A percentile compares a stretch with the other conserved stretches of the same genome.
Conservation (phyloP, 202 grass and related monocot genomes). For the Hordeum pubiflorum region DNA sequence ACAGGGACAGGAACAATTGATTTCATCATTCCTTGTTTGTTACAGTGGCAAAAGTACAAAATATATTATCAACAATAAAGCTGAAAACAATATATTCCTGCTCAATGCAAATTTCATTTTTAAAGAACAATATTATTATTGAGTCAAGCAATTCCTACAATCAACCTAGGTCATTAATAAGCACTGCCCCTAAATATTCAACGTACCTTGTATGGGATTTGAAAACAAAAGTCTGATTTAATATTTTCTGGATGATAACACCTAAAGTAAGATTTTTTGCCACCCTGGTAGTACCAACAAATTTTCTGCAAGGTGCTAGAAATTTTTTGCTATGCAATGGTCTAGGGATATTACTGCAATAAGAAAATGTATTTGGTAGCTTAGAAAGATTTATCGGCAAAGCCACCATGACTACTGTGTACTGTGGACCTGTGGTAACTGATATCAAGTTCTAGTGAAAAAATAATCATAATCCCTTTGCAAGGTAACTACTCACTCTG, state of each 20-base stretch:
- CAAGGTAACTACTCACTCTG: not conserved
- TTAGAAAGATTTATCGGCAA: not conserved
- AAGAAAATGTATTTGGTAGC: not conserved
- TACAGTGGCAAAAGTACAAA: not conserved
- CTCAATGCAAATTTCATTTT: not conserved
- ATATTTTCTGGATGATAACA: not conserved
- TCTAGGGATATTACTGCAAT: not conserved
- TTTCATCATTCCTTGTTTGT: not conserved
- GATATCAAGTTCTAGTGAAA: not conserved
- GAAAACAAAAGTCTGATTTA: not conserved
- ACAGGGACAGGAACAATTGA: not conserved
- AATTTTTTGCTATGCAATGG: not conserved
- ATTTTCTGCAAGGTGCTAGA: not conserved
- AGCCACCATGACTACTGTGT: not conserved
- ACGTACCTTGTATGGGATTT: not conserved
- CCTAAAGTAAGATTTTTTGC: not conserved
- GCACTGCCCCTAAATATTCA: not conserved
- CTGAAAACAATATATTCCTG: not conserved
- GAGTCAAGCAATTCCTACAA: not conserved
- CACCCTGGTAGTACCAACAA: not conserved
- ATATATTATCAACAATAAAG: not conserved
- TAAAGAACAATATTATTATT: not conserved
- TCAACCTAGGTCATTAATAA: not conserved
- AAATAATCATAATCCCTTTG: not conserved
- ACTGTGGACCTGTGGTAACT: not conserved